Evolutionary conservation across 2,329 filamentous ascomycete species (phyloP).

Genomic region (Colletotrichum eremochloae): DNA sequence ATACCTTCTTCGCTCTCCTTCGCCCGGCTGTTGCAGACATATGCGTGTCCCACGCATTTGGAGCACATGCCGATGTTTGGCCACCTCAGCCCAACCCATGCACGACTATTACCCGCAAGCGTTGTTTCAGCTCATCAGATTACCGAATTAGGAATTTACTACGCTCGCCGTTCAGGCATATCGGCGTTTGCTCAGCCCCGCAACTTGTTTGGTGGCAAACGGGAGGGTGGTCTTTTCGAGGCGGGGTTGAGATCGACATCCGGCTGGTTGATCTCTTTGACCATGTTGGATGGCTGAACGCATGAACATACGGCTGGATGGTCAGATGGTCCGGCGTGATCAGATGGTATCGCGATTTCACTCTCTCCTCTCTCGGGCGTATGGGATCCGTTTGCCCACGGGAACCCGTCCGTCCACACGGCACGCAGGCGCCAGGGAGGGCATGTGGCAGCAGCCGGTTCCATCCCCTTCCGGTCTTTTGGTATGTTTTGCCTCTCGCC

Average conservation of each 20-base stretch:
- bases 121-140: slow-evolving; percentile 32
- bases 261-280: slow-evolving; percentile 7
- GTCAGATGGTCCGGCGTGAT: background rate
- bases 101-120: slow-evolving; percentile 19
- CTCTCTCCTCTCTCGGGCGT: background rate
- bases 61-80: slow-evolving; percentile 1
- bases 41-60: slow-evolving; percentile 14
- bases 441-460: background rate
- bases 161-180: slow-evolving; percentile 10
- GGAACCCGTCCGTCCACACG: background rate
- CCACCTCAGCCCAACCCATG: background rate
- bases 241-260: background rate
- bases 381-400: background rate
- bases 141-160: slow-evolving; percentile 15
- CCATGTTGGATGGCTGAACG: background rate
- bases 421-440: background rate
- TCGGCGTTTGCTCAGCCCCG: slow-evolving; percentile 2
- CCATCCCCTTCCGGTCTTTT: background rate
- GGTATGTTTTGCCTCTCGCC: background rate
- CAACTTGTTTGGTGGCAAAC: slow-evolving; percentile 10
- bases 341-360: background rate
- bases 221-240: background rate
- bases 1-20: background rate
- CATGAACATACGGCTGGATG: background rate
- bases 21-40: slow-evolving; percentile 29